Evolutionary conservation across 2,329 filamentous ascomycete genomes (phyloP).

Genomic region (Aspergillus tamarii): DNA sequence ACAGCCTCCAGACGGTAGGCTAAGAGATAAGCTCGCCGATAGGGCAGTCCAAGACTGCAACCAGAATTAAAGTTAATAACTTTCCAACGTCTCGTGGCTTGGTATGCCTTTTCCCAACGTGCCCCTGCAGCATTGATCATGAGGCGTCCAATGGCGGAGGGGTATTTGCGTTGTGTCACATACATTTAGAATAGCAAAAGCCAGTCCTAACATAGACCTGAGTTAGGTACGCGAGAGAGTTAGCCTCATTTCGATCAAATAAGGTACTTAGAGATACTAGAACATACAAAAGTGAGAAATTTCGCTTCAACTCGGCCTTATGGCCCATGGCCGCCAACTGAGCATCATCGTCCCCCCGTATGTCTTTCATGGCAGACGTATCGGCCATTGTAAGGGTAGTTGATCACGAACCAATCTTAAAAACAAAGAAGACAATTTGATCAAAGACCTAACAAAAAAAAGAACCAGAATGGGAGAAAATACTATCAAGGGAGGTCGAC

Average conservation of each 20-base stretch:
- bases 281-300: slow-evolving; percentile 57
- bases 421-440: slow-evolving; percentile 9
- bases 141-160: slow-evolving; percentile 4
- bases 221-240: not conserved
- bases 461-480: not conserved
- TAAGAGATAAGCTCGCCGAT: slow-evolving; percentile 60
- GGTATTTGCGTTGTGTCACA: slow-evolving; percentile 12
- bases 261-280: not conserved
- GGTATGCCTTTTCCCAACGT: not conserved
- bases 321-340: slow-evolving; percentile 61
- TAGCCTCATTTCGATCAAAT: not conserved
- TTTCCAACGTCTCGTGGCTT: slow-evolving; percentile 1
- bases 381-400: slow-evolving; percentile 12
- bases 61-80: slow-evolving; percentile 13
- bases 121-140: not conserved
- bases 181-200: slow-evolving; percentile 64
- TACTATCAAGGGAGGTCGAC: not conserved
- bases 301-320: slow-evolving; percentile 60
- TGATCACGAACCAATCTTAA: not conserved
- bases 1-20: slow-evolving; percentile 71
- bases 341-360: slow-evolving; percentile 47
- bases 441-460: slow-evolving; percentile 1
- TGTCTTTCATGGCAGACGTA: slow-evolving; percentile 20
- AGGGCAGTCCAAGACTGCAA: slow-evolving; percentile 63
- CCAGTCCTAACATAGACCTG: slow-evolving; percentile 62